Percentiles rank a stretch among this genome's conserved stretches.
phyloP scores from a whole-genome alignment of 768 basidiomycete genomes.

The Solioccasus polychromus region DNA sequence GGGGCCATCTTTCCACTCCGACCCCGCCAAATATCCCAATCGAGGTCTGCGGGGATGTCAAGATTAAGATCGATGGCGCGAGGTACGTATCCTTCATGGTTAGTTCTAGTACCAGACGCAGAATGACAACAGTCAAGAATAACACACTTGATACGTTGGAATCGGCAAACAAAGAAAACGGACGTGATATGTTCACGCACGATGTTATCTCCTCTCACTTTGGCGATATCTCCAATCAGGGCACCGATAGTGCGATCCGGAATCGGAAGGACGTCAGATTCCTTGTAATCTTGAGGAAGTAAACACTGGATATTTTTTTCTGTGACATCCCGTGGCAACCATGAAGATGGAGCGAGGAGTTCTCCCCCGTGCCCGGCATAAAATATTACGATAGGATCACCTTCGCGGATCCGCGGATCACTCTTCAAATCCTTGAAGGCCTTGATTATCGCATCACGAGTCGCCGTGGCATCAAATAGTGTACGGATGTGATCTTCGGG shows the following conservation, averaged over 20 bases:
- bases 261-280: slow-evolving; percentile 29
- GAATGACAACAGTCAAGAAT: slow-evolving; percentile 49
- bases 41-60: slow-evolving; percentile 17
- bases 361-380: too few relatives aligned
- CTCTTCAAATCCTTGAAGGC: too few relatives aligned
- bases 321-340: slow-evolving; percentile 15
- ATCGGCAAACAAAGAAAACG: background rate
- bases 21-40: slow-evolving; percentile 22
- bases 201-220: slow-evolving; percentile 42
- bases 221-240: slow-evolving; percentile 37
- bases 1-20: slow-evolving; percentile 9
- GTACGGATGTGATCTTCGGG: too few relatives aligned
- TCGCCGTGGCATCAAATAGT: too few relatives aligned
- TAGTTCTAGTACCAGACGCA: slow-evolving; percentile 32
- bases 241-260: slow-evolving; percentile 43
- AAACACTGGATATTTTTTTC: slow-evolving; percentile 26
- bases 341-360: slow-evolving; percentile 30
- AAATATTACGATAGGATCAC: too few relatives aligned
- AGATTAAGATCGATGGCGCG: slow-evolving; percentile 6
- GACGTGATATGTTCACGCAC: slow-evolving; percentile 24
- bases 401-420: too few relatives aligned
- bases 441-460: too few relatives aligned
- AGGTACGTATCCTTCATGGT: slow-evolving; percentile 1
- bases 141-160: slow-evolving; percentile 34
- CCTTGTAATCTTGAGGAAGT: slow-evolving; percentile 35